Conservation (phyloP, 2,329 filamentous ascomycete genomes). For the Ophiocordyceps sinensis region DNA sequence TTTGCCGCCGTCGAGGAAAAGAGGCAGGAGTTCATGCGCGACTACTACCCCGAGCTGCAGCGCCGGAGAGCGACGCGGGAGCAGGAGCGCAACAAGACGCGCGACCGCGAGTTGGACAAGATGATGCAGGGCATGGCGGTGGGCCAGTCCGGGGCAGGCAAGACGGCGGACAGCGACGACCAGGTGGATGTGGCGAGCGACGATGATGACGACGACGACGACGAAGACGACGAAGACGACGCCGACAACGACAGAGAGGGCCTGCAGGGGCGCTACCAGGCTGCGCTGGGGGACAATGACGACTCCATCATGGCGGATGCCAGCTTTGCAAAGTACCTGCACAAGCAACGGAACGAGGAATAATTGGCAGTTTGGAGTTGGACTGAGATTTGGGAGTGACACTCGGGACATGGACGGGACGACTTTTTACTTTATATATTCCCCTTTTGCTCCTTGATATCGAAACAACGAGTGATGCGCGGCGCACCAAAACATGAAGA, state of each 20-base stretch:
- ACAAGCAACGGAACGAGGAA: conserved; percentile 21
- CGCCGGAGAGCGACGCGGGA: conserved; percentile 62
- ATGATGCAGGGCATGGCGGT: conserved; percentile 86
- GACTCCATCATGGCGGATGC: conserved; percentile 37
- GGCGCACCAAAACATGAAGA: no score
- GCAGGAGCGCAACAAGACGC: conserved; percentile 52
- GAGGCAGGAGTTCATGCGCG: conserved; percentile 70
- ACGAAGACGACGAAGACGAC: conserved; percentile 45
- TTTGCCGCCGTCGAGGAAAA: conserved; percentile 82
- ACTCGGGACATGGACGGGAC: neutral
- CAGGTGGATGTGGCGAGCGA: conserved; percentile 41
- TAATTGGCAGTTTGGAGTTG: neutral
- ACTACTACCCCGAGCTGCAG: conserved; percentile 89
- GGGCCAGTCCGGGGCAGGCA: conserved; percentile 17
- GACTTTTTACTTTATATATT: neutral
- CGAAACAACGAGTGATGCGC: neutral
- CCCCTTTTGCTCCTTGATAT: neutral
- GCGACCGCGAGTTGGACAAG: conserved; percentile 74
- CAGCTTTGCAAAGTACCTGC: conserved; percentile 48
- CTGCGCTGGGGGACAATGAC: conserved; percentile 50
- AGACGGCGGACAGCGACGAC: conserved; percentile 30
- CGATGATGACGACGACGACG: conserved; percentile 44
- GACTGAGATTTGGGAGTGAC: neutral
- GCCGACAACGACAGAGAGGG: conserved; percentile 49
- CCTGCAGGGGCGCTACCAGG: conserved; percentile 61